A percentile compares a stretch with the other conserved stretches of the same genome.
phyloP scores from a whole-genome alignment of 805 yeast species.

The Schizosaccharomyces cryophilus region DNA sequence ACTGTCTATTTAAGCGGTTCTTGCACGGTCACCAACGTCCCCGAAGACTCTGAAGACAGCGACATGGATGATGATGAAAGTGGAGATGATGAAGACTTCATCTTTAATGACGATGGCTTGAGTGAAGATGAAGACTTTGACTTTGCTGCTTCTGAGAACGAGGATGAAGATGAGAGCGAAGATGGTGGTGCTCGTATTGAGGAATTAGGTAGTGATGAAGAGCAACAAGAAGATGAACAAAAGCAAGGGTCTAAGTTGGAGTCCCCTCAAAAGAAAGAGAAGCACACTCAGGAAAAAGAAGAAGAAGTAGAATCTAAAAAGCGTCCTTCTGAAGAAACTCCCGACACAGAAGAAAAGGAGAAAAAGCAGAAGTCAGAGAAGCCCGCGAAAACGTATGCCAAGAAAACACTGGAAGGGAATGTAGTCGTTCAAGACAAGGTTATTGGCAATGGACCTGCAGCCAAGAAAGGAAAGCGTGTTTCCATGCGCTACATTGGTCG shows the following conservation, averaged over 20 bases:
- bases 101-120: slow-evolving; percentile 15
- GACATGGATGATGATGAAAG: slow-evolving; percentile 15
- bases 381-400: slow-evolving; percentile 17
- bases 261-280: neutral
- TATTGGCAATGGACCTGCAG: slow-evolving; percentile 64
- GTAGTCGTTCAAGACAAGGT: slow-evolving; percentile 81
- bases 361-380: slow-evolving; percentile 23
- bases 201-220: slow-evolving; percentile 9
- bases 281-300: slow-evolving; percentile 9
- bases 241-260: slow-evolving; percentile 4
- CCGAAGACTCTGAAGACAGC: slow-evolving; percentile 22
- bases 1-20: slow-evolving; percentile 56
- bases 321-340: slow-evolving; percentile 14
- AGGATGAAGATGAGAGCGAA: slow-evolving; percentile 16
- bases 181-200: slow-evolving; percentile 12
- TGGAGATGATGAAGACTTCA: slow-evolving; percentile 26
- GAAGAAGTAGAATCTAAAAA: slow-evolving; percentile 9
- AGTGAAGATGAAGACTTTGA: slow-evolving; percentile 12
- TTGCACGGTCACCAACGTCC: slow-evolving; percentile 29
- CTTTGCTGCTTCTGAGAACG: slow-evolving; percentile 5
- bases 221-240: slow-evolving; percentile 8
- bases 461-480: slow-evolving; percentile 71
- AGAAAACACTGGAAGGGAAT: slow-evolving; percentile 66
- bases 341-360: slow-evolving; percentile 19
- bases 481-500: slow-evolving; percentile 96